Percentiles rank a stretch among this genome's conserved stretches.
Evolutionary conservation across 2,329 filamentous ascomycete genomes (phyloP).

Genomic region (Chaetomium strumarium): DNA sequence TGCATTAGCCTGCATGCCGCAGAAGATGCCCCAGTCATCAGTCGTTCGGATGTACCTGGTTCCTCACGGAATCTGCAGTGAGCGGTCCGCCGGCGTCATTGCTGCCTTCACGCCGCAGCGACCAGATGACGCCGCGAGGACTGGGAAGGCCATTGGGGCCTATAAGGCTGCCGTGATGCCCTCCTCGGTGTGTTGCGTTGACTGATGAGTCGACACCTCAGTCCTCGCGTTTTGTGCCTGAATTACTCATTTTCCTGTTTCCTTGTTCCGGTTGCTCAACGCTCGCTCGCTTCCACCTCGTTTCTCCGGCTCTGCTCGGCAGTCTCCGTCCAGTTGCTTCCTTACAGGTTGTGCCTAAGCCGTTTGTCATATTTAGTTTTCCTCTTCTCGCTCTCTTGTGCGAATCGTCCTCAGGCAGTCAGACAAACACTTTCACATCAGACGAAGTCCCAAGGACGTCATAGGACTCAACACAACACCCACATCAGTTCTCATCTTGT

Average conservation of each 20-base stretch:
- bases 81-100: constrained; percentile 19
- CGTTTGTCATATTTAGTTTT: constrained; percentile 15
- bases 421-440: constrained; percentile 2
- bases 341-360: constrained; percentile 12
- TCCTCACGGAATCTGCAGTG: constrained; percentile 14
- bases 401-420: constrained; percentile 13
- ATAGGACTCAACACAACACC: neutral
- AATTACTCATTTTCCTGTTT: constrained; percentile 25
- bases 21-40: constrained; percentile 21
- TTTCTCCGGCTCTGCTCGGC: constrained; percentile 16
- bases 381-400: constrained; percentile 5
- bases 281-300: constrained; percentile 24
- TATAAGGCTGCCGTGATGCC: constrained; percentile 52
- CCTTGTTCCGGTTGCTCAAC: constrained; percentile 23
- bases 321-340: constrained; percentile 5
- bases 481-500: neutral
- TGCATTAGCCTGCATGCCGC: constrained; percentile 26
- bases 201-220: constrained; percentile 24
- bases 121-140: constrained; percentile 24
- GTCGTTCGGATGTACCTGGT: constrained; percentile 13
- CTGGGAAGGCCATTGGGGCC: constrained; percentile 34
- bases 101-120: constrained; percentile 25
- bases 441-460: neutral
- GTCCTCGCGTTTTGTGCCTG: constrained; percentile 24
- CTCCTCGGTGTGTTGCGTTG: constrained; percentile 29